Conservation (phyloP, 257 asterid genomes). For the Solanum infundibuliforme region DNA sequence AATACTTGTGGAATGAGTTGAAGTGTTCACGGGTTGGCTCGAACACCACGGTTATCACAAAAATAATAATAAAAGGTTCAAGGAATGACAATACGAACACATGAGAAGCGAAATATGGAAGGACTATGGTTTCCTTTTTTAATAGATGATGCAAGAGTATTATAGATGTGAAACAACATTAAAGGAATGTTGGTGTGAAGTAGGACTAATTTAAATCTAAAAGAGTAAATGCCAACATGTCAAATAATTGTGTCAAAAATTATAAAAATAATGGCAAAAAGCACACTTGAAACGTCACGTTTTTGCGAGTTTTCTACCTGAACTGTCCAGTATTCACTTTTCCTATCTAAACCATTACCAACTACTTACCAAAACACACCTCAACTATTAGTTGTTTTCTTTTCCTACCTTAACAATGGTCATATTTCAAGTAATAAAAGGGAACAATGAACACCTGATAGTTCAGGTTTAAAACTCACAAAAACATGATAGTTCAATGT, state of each 20-base stretch:
- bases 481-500: background rate
- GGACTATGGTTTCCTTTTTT: background rate
- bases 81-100: no score
- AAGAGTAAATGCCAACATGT: background rate
- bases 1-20: no score
- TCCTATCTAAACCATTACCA: background rate
- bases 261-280: no score
- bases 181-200: background rate
- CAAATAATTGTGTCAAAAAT: background rate
- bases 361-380: background rate
- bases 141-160: background rate
- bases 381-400: background rate
- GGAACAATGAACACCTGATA: background rate
- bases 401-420: background rate
- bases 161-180: background rate
- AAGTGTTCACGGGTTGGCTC: no score
- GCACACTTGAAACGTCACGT: no score
- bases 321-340: no score
- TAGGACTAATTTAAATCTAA: background rate
- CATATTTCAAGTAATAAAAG: background rate
- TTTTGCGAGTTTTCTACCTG: no score
- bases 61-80: no score
- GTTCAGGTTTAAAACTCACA: no score
- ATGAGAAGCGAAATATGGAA: no score
- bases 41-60: no score